These are phyloP conservation scores for Claviceps purpurea DNA, from an alignment of 2,329 filamentous ascomycete species.

Conservation along the genomic window DNA sequence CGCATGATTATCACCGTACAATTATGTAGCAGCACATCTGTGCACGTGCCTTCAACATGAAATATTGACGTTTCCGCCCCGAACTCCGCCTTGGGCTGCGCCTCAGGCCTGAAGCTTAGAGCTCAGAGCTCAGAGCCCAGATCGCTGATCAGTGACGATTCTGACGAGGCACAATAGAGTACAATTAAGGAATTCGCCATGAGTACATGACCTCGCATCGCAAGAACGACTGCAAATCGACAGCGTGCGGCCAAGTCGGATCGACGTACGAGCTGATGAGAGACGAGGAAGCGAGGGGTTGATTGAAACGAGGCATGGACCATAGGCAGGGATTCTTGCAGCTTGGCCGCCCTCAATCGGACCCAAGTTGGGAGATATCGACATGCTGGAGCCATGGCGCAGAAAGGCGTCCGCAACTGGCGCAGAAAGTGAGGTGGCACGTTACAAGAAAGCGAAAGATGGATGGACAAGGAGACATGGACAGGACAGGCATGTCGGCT, in stretches of 20 bases:
- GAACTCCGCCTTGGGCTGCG: too few relatives aligned
- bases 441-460: background rate
- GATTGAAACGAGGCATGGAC: background rate
- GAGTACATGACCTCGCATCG: too few relatives aligned
- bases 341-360: background rate
- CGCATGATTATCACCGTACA: too few relatives aligned
- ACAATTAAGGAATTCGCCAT: too few relatives aligned
- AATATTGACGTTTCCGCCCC: background rate
- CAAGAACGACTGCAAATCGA: background rate
- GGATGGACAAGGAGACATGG: background rate
- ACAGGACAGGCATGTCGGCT: background rate
- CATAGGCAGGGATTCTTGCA: background rate
- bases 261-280: background rate
- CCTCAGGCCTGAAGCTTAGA: background rate
- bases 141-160: too few relatives aligned
- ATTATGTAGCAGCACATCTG: too few relatives aligned
- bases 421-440: background rate
- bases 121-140: background rate
- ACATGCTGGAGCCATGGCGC: conserved; percentile 1
- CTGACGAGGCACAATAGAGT: too few relatives aligned
- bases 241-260: background rate
- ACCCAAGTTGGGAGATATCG: background rate
- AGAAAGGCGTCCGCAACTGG: background rate
- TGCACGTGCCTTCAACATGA: background rate
- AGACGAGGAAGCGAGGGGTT: background rate